Percentiles rank a stretch among this genome's conserved stretches.
Evolutionary conservation across 768 basidiomycete species (phyloP).

Genomic region (Tubosaeta brunneosetosa): DNA sequence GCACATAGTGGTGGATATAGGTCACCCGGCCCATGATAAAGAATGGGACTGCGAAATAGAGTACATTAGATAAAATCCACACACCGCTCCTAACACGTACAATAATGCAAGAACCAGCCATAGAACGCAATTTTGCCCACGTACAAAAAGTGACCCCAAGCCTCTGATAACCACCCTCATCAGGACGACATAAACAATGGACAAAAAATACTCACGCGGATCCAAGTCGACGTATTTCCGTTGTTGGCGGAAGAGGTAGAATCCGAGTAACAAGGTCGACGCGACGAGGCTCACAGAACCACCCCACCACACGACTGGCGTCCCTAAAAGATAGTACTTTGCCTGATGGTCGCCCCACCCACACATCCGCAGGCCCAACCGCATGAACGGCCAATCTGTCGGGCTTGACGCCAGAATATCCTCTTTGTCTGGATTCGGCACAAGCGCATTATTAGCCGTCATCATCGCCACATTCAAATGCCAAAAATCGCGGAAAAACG

Average conservation of each 20-base stretch:
- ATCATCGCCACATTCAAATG: slow-evolving; percentile 99
- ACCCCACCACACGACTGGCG: slow-evolving; percentile 92
- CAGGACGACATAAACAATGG: slow-evolving; percentile 2
- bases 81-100: slow-evolving; percentile 41
- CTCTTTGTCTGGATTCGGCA: slow-evolving; percentile 97
- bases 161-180: slow-evolving; percentile 41
- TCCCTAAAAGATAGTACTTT: slow-evolving; percentile 93
- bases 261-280: slow-evolving; percentile 46
- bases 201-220: slow-evolving; percentile 50
- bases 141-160: slow-evolving; percentile 94
- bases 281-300: slow-evolving; percentile 61
- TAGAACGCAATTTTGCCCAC: slow-evolving; percentile 87
- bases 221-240: slow-evolving; percentile 91
- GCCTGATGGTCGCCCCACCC: slow-evolving; percentile 85
- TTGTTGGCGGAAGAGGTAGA: slow-evolving; percentile 80
- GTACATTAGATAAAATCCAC: not conserved
- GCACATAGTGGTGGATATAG: slow-evolving; percentile 92
- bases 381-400: slow-evolving; percentile 89
- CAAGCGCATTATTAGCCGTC: slow-evolving; percentile 97
- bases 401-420: slow-evolving; percentile 94
- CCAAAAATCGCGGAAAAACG: slow-evolving; percentile 96
- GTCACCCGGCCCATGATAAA: slow-evolving; percentile 97
- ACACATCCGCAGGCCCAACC: slow-evolving; percentile 92
- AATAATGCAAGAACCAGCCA: slow-evolving; percentile 89
- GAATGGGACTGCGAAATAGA: slow-evolving; percentile 69